Base-by-base conservation (phyloP, 805 yeast species). In the Grigorovia yakushimaensis region DNA sequence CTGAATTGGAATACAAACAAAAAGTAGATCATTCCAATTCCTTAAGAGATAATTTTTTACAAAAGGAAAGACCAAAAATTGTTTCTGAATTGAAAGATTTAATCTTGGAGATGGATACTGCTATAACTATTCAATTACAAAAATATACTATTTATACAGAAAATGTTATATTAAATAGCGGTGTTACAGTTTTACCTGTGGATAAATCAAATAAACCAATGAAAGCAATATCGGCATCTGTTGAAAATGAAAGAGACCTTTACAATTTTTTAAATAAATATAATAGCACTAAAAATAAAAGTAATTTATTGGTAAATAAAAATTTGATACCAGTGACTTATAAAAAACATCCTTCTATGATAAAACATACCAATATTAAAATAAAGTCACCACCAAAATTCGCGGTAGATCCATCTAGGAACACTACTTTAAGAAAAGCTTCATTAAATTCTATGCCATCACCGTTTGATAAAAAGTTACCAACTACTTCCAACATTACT, bases 81-180 rank as follows among this genome's bases (percentile, higher is more conserved):
- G 79, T 87, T 5, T 76, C 78, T 50, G 81, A 79, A 52, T 72
- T 93, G 51, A 84, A 82, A 60, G 82, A 85, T 60, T 70, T 88
- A 52, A 81, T 88, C 48, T 70, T 89, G 52, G 97, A 91, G 65
- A 74, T 87, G 60, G 98, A 93, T 65, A 79, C 87, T 43, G 98
- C 97, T 9, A 70, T 91, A 73, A 79, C 87, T 51, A 78, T 89
- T 45, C 96, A 91, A 65, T 70, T 93, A 47, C 91, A 86, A 57
- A 88, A 88, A 60, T 91, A 83, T 64, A 82, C 97, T 3, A 85
- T 91, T 27, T 84, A 87, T 74, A 78, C 81, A 45, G 98, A 91
- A 66, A 85, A 87, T 19, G 73, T 85, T 48, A 74, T 86, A 17
- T 76, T 93, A 68, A 88, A 89, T 58, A 74, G 85, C 18, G 98